phyloP scores from a whole-genome alignment of 768 basidiomycete species.

The Phanerochaete sordida region DNA sequence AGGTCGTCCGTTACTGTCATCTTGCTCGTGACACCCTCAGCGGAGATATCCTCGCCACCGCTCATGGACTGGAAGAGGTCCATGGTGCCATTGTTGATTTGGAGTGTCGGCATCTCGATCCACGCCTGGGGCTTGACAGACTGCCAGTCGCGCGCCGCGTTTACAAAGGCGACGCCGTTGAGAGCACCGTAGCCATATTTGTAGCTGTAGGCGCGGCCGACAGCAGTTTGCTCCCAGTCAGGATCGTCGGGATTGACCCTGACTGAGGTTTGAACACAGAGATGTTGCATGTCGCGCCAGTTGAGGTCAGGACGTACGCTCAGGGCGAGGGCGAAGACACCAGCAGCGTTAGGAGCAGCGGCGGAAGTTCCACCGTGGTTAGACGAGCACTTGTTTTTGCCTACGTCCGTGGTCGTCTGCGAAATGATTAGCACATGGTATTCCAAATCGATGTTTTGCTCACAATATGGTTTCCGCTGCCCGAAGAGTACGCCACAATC shows the following conservation, averaged over 20 bases:
- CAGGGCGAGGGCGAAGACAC: constrained; percentile 88
- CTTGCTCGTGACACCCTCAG: constrained; percentile 60
- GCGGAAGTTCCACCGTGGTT: constrained; percentile 96
- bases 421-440: constrained; percentile 13
- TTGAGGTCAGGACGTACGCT: constrained; percentile 88
- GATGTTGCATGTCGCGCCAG: constrained; percentile 95
- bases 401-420: constrained; percentile 93
- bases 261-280: constrained; percentile 74
- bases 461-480: constrained; percentile 90
- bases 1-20: constrained; percentile 65
- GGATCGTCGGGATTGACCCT: constrained; percentile 86
- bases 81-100: constrained; percentile 60
- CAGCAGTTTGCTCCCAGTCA: constrained; percentile 86
- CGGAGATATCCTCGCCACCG: constrained; percentile 64
- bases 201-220: constrained; percentile 72
- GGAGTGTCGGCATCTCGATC: constrained; percentile 73
- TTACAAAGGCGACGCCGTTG: constrained; percentile 80
- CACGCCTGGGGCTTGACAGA: constrained; percentile 94
- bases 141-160: constrained; percentile 76
- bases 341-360: constrained; percentile 94
- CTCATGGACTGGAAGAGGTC: constrained; percentile 46
- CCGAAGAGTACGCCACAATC: constrained; percentile 94
- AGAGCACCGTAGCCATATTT: constrained; percentile 95
- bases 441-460: constrained; percentile 28
- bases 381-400: constrained; percentile 74